Base-by-base conservation (phyloP, 2,329 filamentous ascomycete genomes). In the Mariannaea elegans region DNA sequence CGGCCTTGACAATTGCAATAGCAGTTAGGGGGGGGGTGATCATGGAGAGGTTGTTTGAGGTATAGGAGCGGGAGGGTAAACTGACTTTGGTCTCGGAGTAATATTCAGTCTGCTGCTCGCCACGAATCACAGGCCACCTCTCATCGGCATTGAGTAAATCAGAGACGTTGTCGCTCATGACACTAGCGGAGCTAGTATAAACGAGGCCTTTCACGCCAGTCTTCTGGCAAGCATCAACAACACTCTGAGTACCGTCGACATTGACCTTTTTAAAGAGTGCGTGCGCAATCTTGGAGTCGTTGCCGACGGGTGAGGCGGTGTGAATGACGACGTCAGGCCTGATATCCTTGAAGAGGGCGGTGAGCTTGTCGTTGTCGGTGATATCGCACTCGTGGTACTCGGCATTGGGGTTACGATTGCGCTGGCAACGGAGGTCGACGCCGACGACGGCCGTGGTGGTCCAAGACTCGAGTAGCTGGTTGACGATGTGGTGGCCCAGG, bases 1-100 rank as follows among this genome's bases (percentile, higher is more conserved):
- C 84, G 56, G 91, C 90, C 91, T 82, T 12, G n/a, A 18, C 8
- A 16, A 27, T 36, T 5, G 19, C 27, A 36, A 19, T 64, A 16
- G 24, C 34, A 29, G 49, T 48, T 52, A 18, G 24, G 19, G 13
- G 24, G 18, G 58, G 54, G 18, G 18, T 14, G 38, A 24, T 49
- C 23, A 12, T 21, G 21, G n/a, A n/a, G 23, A 14, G n/a, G 41
- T 32, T n/a, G 19, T 14, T 7, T 24, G n/a, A 21, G 18, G 29
- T 3, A 19, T n/a, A 7, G 7, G 12, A 24, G 18, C 19, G 3
- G 4, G 8, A 4, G 19, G 39, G 5, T 24, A 4, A 8, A 54
- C 67, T 45, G 68, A 91, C 91, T 87, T 97, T 98, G 13, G 93
- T 96, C 78, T 94, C 89, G 27, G 93, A 93, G 77, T 98, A 98